Evolutionary conservation across 2,329 filamentous ascomycete species (phyloP), one percentile per base, ranked within the genome.

Genomic region (Penicillium sp.): DNA sequence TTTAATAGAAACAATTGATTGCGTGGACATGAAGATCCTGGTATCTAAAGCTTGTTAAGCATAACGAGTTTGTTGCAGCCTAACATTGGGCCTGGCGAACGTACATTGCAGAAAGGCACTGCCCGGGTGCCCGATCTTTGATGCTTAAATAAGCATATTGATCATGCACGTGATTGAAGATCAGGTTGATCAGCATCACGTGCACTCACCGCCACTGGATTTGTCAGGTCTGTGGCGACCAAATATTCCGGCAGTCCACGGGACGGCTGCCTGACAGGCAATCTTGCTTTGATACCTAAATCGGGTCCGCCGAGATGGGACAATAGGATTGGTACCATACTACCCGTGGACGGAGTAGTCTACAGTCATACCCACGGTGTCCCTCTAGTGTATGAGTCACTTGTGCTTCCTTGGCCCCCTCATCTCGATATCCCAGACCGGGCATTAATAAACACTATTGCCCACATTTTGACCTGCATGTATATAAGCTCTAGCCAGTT

Each of bases 381-480:
- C 15, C 12, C 17, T 43, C 47, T 13, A 29, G 21, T 29, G 40
- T 56, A 56, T 56, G 54, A 56, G 54, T 56, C 54, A 56, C 54
- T 51, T 43, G 29, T 43, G 47, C 15, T 38, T 54, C n/a, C 29
- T 52, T 50, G 46, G 38, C 35, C 35, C 33, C 48, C 42, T 51
- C 31, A 37, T 35, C 46, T 19, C 23, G 10, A 19, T 35, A 21
- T 21, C 35, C 51, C n/a, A 33, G 19, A 29, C 12, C 13, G 35
- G 13, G 33, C 19, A 57, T 57, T 54, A 54, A 54, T 35, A 48
- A 33, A 47, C 21, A 37, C 43, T 25, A 17, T 31, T 46, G 41
- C 21, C 54, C 55, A 47, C 35, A 33, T 60, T 41, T 42, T 25
- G 15, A 53, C 47, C 25, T 59, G 53, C 59, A 62, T 62, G 8